phyloP scores from a whole-genome alignment of 768 basidiomycete species.

The Lactarius deliciosus region DNA sequence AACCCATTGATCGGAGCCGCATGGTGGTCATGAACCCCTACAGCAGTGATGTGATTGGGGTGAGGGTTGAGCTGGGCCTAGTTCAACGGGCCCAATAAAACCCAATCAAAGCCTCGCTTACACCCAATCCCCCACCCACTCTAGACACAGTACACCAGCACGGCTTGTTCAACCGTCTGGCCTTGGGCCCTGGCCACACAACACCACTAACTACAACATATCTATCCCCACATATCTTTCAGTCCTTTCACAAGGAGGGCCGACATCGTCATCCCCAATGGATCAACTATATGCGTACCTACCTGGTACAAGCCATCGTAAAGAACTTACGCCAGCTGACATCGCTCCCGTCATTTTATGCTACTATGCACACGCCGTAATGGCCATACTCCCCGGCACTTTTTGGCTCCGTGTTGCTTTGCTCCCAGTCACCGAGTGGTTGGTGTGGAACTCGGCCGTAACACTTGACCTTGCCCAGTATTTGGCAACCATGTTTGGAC shows the following conservation, averaged over 20 bases:
- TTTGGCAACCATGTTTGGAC: conserved; percentile 6
- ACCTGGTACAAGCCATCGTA: conserved; percentile 5
- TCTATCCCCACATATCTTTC: neutral
- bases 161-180: neutral
- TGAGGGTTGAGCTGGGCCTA: too few relatives aligned
- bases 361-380: conserved; percentile 26
- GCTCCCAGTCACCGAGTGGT: conserved; percentile 23
- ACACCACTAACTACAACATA: conserved; percentile 21
- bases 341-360: conserved; percentile 17
- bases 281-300: conserved; percentile 3
- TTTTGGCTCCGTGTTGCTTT: conserved; percentile 11
- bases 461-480: conserved; percentile 15
- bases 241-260: neutral
- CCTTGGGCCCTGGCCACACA: neutral
- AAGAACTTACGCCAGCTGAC: neutral
- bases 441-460: conserved; percentile 14
- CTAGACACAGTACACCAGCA: neutral
- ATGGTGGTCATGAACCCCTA: too few relatives aligned
- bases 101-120: neutral
- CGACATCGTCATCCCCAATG: neutral
- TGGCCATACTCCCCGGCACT: conserved; percentile 24
- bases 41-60: too few relatives aligned
- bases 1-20: too few relatives aligned
- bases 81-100: neutral
- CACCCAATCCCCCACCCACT: neutral